Evolutionary conservation across 331 rosid genomes (phyloP), one percentile per base, ranked within the genome.

Genomic region (Telfairia occidentalis): DNA sequence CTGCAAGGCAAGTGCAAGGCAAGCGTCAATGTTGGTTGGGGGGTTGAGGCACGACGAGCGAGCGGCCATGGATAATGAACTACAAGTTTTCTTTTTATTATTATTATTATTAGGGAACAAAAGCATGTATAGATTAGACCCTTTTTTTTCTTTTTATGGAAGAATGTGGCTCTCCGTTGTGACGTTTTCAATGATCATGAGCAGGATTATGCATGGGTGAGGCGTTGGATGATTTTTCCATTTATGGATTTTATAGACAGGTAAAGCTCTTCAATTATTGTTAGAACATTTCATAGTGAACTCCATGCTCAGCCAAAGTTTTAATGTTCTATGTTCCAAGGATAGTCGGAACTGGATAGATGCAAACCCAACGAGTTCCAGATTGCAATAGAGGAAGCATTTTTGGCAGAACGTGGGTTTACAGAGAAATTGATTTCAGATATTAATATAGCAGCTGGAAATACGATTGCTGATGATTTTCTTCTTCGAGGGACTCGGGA

Each of bases 131-230:
- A 57, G 71, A 21, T n/a, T n/a, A n/a, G n/a, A n/a, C 11, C 57
- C 10, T 71, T 49, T 46, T 69, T 34, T 79, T 64, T 35, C 63
- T 71, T 23, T 64, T 73, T 19, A 57, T 52, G 50, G 73, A 45
- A 60, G 70, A 61, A 60, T 75, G 81, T 76, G 78, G 75, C 23
- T 30, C 72, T 83, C 82, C 67, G 77, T 77, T 85, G n/a, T 23
- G 64, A 71, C 81, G 35, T 3, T 76, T 83, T 84, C 59, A 32
- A 38, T 85, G 78, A 79, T 81, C 73, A 77, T 75, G 82, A 80
- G 50, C 97, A 95, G 99, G 99, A 95, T 86, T 95, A 92, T 84
- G 99, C 97, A 50, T 95, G 99, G 99, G 96, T 92, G 65, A 90
- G 85, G 84, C 75, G 86, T 75, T 97, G 96, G 78, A 89, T 81